Evolutionary conservation across 306 rosid genomes (phyloP), one percentile per base, ranked within the genome.

Genomic region (Glycyrrhiza uralensis): DNA sequence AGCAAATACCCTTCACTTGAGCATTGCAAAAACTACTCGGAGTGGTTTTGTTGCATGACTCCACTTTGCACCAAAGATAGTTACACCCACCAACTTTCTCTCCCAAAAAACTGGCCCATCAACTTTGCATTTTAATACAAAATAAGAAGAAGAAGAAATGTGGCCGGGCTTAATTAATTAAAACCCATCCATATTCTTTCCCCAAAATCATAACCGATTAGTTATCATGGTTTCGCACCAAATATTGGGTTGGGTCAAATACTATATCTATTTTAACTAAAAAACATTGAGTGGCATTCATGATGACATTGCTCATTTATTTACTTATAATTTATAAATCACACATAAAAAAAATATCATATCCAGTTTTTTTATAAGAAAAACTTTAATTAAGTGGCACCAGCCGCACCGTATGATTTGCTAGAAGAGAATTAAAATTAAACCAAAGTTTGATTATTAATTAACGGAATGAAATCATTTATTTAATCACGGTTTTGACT

Each of bases 21-120:
- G 81, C 51, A 80, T 74, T 20, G 46, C 66, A 63, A 52, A 50
- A n/a, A 54, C 35, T 70, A 54, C 35, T 70, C 12, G 74, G 75
- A 50, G 82, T 82, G 89, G 85, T 44, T 86, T 81, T 6, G 86
- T 77, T 85, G 83, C 74, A 77, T 83, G 85, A 81, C 65, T 68
- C 50, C 72, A 75, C 66, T 75, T 60, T 39, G 80, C 80, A 78
- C 82, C 80, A 39, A n/a, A 76, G 62, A 83, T 67, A 12, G 80
- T 80, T 84, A 69, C 68, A 51, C 56, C 84, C 85, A 88, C 91
- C 91, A 73, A 81, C 91, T 77, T 77, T 87, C 30, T 80, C 46
- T 70, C 75, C 84, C 67, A n/a, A 30, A 58, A 63, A 33, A 7
- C 24, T 57, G 76, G 84, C 80, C 81, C 90, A 89, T 77, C 80